Conservation (phyloP, 805 yeast genomes). For the Cephaloascus fragrans region DNA sequence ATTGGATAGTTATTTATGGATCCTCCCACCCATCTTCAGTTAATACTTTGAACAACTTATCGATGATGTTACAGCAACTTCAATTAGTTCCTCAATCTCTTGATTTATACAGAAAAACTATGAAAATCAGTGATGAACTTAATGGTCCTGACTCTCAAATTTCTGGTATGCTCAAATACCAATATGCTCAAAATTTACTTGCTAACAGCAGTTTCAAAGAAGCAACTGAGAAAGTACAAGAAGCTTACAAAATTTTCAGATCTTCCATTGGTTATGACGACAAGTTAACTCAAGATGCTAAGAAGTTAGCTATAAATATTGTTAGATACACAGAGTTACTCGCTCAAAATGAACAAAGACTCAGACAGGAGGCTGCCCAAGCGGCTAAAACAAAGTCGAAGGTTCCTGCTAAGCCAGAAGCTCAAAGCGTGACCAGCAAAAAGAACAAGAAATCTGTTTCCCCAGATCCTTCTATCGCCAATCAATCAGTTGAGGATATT, state of each 20-base stretch:
- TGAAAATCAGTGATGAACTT: conserved; percentile 36
- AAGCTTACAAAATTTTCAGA: conserved; percentile 49
- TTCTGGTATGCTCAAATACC: conserved; percentile 58
- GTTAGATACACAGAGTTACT: conserved; percentile 34
- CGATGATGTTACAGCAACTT: conserved; percentile 45
- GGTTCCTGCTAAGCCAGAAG: background rate
- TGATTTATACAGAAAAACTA: conserved; percentile 42
- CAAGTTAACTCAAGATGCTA: conserved; percentile 55
- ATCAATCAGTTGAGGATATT: conserved; percentile 63
- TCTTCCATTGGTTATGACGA: conserved; percentile 59
- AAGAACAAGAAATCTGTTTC: conserved; percentile 9
- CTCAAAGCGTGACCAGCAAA: conserved; percentile 2
- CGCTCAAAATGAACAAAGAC: conserved; percentile 30
- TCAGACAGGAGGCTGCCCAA: conserved; percentile 14
- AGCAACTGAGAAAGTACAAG: conserved; percentile 46
- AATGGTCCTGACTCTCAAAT: conserved; percentile 54
- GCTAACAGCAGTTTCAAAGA: conserved; percentile 39
- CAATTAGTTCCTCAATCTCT: conserved; percentile 39
- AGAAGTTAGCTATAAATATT: conserved; percentile 53
- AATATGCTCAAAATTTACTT: conserved; percentile 55
- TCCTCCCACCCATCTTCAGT: conserved; percentile 62
- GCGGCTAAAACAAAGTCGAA: conserved; percentile 5
- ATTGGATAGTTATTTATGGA: conserved; percentile 51
- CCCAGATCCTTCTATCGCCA: conserved; percentile 45
- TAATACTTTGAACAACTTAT: conserved; percentile 53